Percentiles rank a stretch among this genome's conserved stretches.
phyloP scores from a whole-genome alignment of 2,329 filamentous ascomycete genomes.

The Fusarium phyllophilum region DNA sequence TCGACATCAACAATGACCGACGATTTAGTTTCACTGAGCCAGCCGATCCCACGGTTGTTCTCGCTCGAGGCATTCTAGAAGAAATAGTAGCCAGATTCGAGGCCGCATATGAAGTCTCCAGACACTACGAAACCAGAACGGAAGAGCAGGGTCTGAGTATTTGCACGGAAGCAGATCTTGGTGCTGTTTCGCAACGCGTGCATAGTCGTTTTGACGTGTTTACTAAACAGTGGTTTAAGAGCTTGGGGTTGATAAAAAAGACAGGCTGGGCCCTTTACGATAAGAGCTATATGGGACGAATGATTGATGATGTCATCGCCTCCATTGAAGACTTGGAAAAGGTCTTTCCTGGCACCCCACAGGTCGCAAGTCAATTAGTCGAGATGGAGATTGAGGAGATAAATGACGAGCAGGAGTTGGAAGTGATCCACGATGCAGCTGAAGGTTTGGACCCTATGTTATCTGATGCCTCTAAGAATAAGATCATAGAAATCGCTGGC shows the following conservation, averaged over 20 bases:
- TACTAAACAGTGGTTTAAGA: background rate
- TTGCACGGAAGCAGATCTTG: background rate
- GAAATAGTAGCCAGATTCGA: background rate
- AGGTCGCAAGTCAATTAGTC: background rate
- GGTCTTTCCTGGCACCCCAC: background rate
- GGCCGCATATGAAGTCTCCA: background rate
- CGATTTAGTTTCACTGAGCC: slow-evolving; percentile 23
- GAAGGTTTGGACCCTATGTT: background rate
- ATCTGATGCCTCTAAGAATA: accelerated
- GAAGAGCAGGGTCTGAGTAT: accelerated
- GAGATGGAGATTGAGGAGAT: background rate
- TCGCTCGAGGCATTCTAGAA: background rate
- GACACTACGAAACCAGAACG: accelerated
- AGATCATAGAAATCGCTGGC: background rate
- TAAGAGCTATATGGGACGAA: slow-evolving; percentile 25
- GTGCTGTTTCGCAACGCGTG: background rate
- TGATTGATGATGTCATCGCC: slow-evolving; percentile 35
- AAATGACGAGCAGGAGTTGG: background rate
- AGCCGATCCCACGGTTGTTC: background rate
- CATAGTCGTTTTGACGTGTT: background rate
- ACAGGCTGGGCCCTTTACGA: slow-evolving; percentile 14
- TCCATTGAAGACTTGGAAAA: slow-evolving; percentile 42
- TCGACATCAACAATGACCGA: slow-evolving; percentile 45
- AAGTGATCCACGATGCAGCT: accelerated
- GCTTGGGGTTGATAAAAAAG: background rate